Evolutionary conservation across 257 asterid species (phyloP), one percentile per base, ranked within the genome.

Genomic region (Linderniella brevidens): DNA sequence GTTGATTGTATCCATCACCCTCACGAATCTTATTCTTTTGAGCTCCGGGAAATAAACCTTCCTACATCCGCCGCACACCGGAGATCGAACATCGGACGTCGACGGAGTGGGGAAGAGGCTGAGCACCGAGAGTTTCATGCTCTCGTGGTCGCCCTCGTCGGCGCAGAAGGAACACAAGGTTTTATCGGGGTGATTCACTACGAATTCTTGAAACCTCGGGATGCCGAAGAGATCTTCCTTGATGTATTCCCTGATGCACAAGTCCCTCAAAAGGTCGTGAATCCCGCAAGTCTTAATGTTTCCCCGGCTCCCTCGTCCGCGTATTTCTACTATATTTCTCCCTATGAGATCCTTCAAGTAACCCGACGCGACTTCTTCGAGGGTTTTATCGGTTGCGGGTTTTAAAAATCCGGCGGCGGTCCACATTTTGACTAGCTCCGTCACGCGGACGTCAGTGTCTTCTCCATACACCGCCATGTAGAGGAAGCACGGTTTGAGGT

Each of bases 401-500:
- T 48, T 53, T 41, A 53, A 7, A 14, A 53, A 41, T 40, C 58
- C 49, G 13, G 25, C 39, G 8, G 52, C 41, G 10, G 29, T 8
- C 58, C 58, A 53, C 29, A 19, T n/a, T 0, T 53, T 41, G 15
- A 29, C 13, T 9, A 53, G 38, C 14, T n/a, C 5, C 1, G 14
- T 3, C 3, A 40, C 25, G 3, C 10, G 0, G 10, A 53, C 35
- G 5, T 19, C 11, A 0, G 14, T 0, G 12, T 41, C 58, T 20
- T 53, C 49, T 4, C 1, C 7, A 20, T 40, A 41, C n/a, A n/a
- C 15, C 11, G 40, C 32, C 41, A 41, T 41, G 32, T 53, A 40
- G 25, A 53, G 49, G 20, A 52, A 53, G 19, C 54, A 49, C 3
- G 25, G 35, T 11, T 53, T 20, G 15, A 41, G 54, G 37, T 49